Base-by-base conservation (phyloP, 2,329 filamentous ascomycete species). In the Neonectria magnoliae region DNA sequence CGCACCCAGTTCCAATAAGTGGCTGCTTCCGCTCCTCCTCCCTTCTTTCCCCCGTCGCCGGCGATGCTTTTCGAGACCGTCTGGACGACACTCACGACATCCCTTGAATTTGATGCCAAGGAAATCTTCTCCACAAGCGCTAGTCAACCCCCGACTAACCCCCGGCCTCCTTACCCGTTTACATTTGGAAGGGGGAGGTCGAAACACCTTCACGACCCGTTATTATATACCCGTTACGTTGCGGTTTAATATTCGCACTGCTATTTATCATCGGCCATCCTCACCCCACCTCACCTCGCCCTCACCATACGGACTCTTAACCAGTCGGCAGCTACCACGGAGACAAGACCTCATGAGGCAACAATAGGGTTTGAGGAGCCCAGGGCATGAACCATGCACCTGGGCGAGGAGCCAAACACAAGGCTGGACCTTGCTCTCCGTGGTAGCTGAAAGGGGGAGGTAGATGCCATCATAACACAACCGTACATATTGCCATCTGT, bases 1-100 rank as follows among this genome's bases (percentile, higher is more conserved):
- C 80, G 79, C 70, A 72, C 69, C 59, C 67, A 76, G 63, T 80
- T 78, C 71, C 77, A 78, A 72, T 80, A 79, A 73, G 64, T 54
- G 64, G 62, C 14, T 29, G 16, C 41, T 56, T 16, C 20, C 47
- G 57, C 51, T 48, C 20, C 59, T 58, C 41, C 60, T 62, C 65
- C 60, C 47, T 62, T 55, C 52, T 57, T 59, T 56, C 62, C 58
- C 66, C 60, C 66, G 72, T 71, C 66, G 69, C 72, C 64, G 71
- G 70, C 70, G 68, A 73, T 72, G 69, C 66, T 62, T 52, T 64
- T 65, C 31, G 66, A 72, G 56, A 68, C 65, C 71, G 71, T 73
- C 68, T 73, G 64, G 72, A 73, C 66, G 70, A 71, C 68, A 50
- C 60, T 67, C 66, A 73, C 65, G 72, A 74, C 70, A 62, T 58